phyloP scores from a whole-genome alignment of 306 rosid genomes.

The Lagenaria siceraria region DNA sequence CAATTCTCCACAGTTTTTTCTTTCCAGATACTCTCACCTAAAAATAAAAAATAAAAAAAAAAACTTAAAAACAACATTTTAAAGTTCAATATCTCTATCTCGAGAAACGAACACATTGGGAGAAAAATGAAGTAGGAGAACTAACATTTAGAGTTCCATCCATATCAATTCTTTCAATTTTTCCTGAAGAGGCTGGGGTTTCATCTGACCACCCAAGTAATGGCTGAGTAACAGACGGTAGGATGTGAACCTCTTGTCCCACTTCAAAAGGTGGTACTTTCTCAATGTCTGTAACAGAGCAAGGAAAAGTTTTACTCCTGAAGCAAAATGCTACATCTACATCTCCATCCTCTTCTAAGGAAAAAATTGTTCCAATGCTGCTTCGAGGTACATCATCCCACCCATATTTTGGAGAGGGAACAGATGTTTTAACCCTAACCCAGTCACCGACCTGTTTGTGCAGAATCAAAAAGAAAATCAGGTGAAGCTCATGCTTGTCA shows the following conservation, averaged over 20 bases:
- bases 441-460: constrained; percentile 79
- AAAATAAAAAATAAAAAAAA: constrained; percentile 2
- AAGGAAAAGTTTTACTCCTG: constrained; percentile 80
- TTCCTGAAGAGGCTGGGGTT: constrained; percentile 86
- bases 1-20: constrained; percentile 83
- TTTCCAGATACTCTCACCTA: constrained; percentile 80
- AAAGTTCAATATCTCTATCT: not conserved
- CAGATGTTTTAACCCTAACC: constrained; percentile 96
- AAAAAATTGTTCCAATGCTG: constrained; percentile 83
- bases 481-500: not conserved
- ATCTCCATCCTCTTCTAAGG: constrained; percentile 94
- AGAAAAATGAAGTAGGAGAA: not conserved
- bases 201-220: constrained; percentile 96
- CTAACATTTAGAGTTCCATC: constrained; percentile 97
- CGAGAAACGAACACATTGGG: not conserved
- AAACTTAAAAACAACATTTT: not conserved
- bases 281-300: constrained; percentile 95
- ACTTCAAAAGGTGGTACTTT: constrained; percentile 82
- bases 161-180: constrained; percentile 73
- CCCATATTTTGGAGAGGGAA: constrained; percentile 93
- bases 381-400: constrained; percentile 93
- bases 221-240: constrained; percentile 74
- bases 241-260: constrained; percentile 77
- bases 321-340: constrained; percentile 95
- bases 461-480: not conserved